These are phyloP conservation scores for Cyberlindnera lachancei DNA, from an alignment of 805 yeast species.

Conservation along the genomic window DNA sequence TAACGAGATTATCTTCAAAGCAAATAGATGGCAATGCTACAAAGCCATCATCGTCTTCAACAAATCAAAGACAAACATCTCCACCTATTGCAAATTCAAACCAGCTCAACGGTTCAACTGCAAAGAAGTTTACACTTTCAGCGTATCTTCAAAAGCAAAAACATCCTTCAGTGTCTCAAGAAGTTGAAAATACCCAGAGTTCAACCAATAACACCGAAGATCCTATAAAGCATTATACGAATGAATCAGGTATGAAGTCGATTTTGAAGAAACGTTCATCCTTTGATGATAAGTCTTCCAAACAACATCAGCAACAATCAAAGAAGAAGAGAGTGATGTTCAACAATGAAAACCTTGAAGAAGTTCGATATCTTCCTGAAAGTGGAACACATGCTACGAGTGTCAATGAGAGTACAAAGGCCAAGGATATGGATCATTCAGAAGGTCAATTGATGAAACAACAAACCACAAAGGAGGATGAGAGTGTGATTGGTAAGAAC, in stretches of 20 bases:
- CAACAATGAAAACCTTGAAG: neutral
- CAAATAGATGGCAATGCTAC: neutral
- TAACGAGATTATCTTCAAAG: neutral
- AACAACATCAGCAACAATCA: no score
- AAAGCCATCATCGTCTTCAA: no score
- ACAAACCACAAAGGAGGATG: no score
- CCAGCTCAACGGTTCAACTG: neutral
- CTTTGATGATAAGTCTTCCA: neutral
- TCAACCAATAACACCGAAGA: neutral
- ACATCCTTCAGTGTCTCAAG: no score
- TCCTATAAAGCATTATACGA: neutral
- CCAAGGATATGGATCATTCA: slow-evolving; percentile 1
- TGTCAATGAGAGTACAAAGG: neutral
- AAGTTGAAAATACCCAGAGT: neutral
- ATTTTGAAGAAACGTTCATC: neutral
- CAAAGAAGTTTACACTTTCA: neutral
- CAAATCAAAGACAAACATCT: no score
- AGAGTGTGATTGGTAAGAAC: no score
- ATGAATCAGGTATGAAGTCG: slow-evolving; percentile 1
- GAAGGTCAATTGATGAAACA: slow-evolving; percentile 1
- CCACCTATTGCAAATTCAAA: no score
- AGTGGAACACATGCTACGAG: neutral
- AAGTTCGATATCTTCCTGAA: neutral
- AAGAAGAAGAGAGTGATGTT: neutral
- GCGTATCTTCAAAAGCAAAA: slow-evolving; percentile 1